Conservation (phyloP, 441 rosid genomes). For the Eutrema salsugineum region DNA sequence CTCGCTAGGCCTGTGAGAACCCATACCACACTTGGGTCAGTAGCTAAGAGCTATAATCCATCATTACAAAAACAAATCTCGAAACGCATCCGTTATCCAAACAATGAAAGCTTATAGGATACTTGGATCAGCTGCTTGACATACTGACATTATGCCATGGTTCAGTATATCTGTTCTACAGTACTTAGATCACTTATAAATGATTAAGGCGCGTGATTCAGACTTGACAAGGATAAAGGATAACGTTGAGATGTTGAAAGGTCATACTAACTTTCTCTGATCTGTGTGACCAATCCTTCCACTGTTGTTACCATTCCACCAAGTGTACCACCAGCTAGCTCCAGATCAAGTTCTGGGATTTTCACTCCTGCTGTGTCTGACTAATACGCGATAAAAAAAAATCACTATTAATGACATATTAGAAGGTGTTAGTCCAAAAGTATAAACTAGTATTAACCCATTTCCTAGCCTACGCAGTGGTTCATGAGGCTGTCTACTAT, state of each 20-base stretch:
- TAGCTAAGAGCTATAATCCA: neutral
- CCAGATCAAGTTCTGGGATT: slow-evolving; percentile 91
- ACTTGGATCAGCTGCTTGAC: neutral
- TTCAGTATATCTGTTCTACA: neutral
- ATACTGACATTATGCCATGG: neutral
- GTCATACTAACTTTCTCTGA: slow-evolving; percentile 81
- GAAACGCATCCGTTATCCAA: neutral
- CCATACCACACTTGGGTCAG: slow-evolving; percentile 11
- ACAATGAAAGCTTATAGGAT: neutral
- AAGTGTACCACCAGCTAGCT: slow-evolving; percentile 84
- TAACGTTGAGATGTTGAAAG: neutral
- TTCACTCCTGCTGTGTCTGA: slow-evolving; percentile 87
- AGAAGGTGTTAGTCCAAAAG: neutral
- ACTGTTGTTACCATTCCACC: slow-evolving; percentile 96
- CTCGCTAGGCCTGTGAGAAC: slow-evolving; percentile 74
- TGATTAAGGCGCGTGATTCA: neutral
- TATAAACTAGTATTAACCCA: neutral
- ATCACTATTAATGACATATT: neutral
- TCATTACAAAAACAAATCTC: neutral
- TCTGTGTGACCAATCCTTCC: slow-evolving; percentile 91
- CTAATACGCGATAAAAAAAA: slow-evolving; percentile 36
- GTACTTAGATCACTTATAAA: neutral
- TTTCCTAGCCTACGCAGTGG: neutral
- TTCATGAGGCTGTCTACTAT: neutral
- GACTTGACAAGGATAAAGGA: neutral